Evolutionary conservation across 108 stramenopile species (phyloP), one percentile per base, ranked within the genome.

Genomic region (Cyclotella kingstonii): DNA sequence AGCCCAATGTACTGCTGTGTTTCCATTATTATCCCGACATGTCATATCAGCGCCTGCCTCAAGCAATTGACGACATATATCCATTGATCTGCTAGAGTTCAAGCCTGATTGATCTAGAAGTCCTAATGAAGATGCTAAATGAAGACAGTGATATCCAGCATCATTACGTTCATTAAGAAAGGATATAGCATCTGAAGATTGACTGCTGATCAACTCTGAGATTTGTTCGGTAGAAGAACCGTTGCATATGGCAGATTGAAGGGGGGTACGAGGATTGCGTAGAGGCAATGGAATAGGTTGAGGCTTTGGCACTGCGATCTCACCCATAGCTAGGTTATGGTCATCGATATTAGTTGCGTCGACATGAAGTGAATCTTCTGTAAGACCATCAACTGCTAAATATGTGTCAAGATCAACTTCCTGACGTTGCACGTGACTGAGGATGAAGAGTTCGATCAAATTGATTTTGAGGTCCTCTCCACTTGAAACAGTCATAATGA

Each of bases 1-100:
- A 12, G 87, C 89, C 92, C 92, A 93, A 63, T 93, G 92, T 25
- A 90, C 55, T 0, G 89, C 77, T 15, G 86, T 86, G 51, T 88
- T 90, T 8, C 92, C 86, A 18, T 83, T 58, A 29, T 54, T 59
- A 63, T 93, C 92, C n/a, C 54, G 34, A 23, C 63, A 60, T 3
- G 73, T 68, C 4, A 80, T 75, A 58, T 86, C 83, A 39, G 64
- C 68, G 15, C 81, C 81, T 36, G 81, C 85, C 17, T 80, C 73
- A 14, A 88, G 52, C 36, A 90, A 59, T 43, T 73, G 15, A 31
- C 81, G 78, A 45, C 72, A 67, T 42, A 89, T 84, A 35, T 82
- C 72, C 34, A 55, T 52, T 8, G 80, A 44, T 19, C 63, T 65
- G 23, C 19, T 25, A 26, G 79, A 70, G 49, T 66, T 77, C 19